Evolutionary conservation across 352 stramenopile genomes (phyloP).

Genomic region (Globisporangium ultimum): DNA sequence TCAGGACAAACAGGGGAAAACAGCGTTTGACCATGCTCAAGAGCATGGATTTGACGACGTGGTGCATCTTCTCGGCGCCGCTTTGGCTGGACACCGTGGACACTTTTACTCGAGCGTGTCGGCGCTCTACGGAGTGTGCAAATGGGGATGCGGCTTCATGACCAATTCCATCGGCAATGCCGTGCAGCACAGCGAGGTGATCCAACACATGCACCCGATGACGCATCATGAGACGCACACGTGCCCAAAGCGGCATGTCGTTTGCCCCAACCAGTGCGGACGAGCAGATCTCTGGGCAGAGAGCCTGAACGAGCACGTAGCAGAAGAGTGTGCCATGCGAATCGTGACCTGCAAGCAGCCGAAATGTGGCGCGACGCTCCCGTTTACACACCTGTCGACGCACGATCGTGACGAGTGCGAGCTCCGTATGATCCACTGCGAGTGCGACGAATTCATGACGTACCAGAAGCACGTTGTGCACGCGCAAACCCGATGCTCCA

Average conservation of each 20-base stretch:
- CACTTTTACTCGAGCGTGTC: constrained; percentile 31
- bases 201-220: constrained; percentile 35
- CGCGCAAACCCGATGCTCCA: constrained; percentile 28
- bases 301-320: constrained; percentile 30
- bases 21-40: constrained; percentile 43
- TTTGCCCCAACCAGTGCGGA: constrained; percentile 34
- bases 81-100: constrained; percentile 40
- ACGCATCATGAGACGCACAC: constrained; percentile 34
- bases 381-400: constrained; percentile 12
- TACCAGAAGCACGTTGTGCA: constrained; percentile 50
- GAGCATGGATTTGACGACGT: constrained; percentile 24
- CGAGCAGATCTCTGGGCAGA: constrained; percentile 44
- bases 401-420: constrained; percentile 46
- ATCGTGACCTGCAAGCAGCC: constrained; percentile 37
- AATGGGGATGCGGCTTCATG: constrained; percentile 69
- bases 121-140: constrained; percentile 49
- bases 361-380: constrained; percentile 39
- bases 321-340: constrained; percentile 33
- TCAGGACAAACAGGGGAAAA: constrained; percentile 26
- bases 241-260: constrained; percentile 51
- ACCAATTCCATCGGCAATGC: constrained; percentile 22
- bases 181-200: constrained; percentile 19
- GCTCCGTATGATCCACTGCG: constrained; percentile 40
- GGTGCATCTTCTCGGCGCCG: constrained; percentile 33
- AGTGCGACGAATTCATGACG: constrained; percentile 57